Conservation (phyloP, 2,329 filamentous ascomycete genomes). For the Saccharata proteae region DNA sequence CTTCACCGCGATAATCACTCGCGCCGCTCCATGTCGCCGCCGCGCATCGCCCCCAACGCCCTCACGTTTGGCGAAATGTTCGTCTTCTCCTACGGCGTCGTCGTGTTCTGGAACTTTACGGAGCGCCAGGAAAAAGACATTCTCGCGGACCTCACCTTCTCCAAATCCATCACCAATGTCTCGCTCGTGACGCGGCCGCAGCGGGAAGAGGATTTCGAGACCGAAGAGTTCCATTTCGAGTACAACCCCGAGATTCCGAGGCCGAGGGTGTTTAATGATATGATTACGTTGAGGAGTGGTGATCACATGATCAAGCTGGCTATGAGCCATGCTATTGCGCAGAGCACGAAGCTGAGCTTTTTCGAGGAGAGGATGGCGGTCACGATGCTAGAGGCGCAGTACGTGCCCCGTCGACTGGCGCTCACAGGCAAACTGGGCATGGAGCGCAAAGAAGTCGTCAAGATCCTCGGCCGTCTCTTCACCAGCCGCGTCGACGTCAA, state of each 20-base stretch:
- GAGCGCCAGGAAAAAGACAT: slow-evolving; percentile 95
- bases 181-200: slow-evolving; percentile 68
- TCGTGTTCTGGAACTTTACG: slow-evolving; percentile 98
- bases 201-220: slow-evolving; percentile 86
- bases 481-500: slow-evolving; percentile 95
- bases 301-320: slow-evolving; percentile 99
- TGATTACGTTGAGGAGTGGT: slow-evolving; percentile 89
- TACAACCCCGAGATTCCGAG: slow-evolving; percentile 79
- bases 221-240: slow-evolving; percentile 96
- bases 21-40: slow-evolving; percentile 17
- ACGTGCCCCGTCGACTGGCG: slow-evolving; percentile 80
- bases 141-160: slow-evolving; percentile 86
- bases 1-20: slow-evolving; percentile 4
- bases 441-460: slow-evolving; percentile 83
- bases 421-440: slow-evolving; percentile 84
- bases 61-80: slow-evolving; percentile 90
- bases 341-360: slow-evolving; percentile 90
- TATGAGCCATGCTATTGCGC: slow-evolving; percentile 93
- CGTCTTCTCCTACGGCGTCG: slow-evolving; percentile 92
- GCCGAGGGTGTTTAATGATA: slow-evolving; percentile 93
- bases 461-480: slow-evolving; percentile 80
- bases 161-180: slow-evolving; percentile 51
- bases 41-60: slow-evolving; percentile 53
- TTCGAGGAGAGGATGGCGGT: slow-evolving; percentile 94
- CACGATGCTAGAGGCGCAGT: slow-evolving; percentile 86